phyloP scores from a whole-genome alignment of 1,284 basidiomycete genomes.

The Ganoderma boninense region DNA sequence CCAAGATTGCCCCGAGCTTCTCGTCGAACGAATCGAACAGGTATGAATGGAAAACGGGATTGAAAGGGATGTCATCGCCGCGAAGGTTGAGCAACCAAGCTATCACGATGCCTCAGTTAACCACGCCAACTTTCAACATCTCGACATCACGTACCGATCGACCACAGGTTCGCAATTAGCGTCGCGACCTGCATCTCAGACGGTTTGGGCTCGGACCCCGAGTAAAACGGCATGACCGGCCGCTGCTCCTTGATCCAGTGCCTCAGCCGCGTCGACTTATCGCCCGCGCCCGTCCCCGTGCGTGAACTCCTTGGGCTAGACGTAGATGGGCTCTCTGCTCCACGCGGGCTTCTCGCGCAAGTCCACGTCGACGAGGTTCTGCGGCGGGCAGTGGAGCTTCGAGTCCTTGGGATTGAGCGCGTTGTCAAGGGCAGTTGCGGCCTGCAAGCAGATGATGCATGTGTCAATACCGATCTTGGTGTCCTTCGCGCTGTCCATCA shows the following conservation, averaged over 20 bases:
- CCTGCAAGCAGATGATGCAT: slow-evolving; percentile 83
- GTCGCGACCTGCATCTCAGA: slow-evolving; percentile 72
- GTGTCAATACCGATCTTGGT: slow-evolving; percentile 88
- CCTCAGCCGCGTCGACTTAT: slow-evolving; percentile 66
- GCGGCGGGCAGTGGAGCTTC: slow-evolving; percentile 72
- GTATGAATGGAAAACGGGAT: slow-evolving; percentile 89
- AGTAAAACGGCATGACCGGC: slow-evolving; percentile 67
- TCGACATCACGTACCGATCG: slow-evolving; percentile 60
- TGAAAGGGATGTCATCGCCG: slow-evolving; percentile 87
- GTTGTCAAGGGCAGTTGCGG: slow-evolving; percentile 66
- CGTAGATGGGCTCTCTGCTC: slow-evolving; percentile 73
- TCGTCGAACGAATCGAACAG: slow-evolving; percentile 93
- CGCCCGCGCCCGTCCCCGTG: slow-evolving; percentile 65
- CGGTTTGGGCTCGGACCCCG: slow-evolving; percentile 65
- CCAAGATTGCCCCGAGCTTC: slow-evolving; percentile 93
- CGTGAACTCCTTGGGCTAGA: slow-evolving; percentile 80
- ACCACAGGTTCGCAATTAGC: slow-evolving; percentile 66
- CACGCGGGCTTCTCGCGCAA: slow-evolving; percentile 82
- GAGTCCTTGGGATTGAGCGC: slow-evolving; percentile 60
- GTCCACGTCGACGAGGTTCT: slow-evolving; percentile 88
- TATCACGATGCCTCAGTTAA: slow-evolving; percentile 33
- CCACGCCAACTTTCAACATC: background rate
- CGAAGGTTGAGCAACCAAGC: slow-evolving; percentile 88
- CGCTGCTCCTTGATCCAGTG: slow-evolving; percentile 70
- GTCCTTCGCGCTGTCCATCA: slow-evolving; percentile 64